Conservation (phyloP, 140 eudicot species). For the Anethum foeniculum region DNA sequence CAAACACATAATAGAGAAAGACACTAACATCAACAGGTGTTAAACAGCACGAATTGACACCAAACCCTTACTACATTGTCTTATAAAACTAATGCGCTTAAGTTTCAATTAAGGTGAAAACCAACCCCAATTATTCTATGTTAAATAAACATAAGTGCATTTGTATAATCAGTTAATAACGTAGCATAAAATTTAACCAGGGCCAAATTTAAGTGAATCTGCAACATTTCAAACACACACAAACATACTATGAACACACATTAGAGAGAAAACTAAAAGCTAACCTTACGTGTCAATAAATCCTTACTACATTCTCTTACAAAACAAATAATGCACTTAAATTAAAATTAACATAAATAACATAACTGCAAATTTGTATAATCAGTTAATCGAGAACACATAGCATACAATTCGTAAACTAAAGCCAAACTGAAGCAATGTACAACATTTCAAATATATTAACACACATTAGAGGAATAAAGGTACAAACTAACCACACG, state of each 20-base stretch:
- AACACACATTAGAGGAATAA: no score
- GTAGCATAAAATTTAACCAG: not conserved
- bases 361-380: not conserved
- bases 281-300: not conserved
- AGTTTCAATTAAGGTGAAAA: not conserved
- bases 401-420: not conserved
- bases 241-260: not conserved
- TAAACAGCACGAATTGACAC: not conserved
- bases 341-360: not conserved
- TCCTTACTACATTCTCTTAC: not conserved
- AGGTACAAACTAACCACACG: not conserved
- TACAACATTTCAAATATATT: no score
- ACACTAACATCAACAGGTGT: not conserved
- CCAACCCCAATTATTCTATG: not conserved
- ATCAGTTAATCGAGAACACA: not conserved
- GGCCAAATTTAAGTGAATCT: not conserved
- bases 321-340: not conserved
- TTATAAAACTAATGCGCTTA: not conserved
- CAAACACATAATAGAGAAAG: not conserved
- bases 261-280: not conserved
- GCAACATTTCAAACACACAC: not conserved
- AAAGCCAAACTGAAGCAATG: not conserved
- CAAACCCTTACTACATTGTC: not conserved
- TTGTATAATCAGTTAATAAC: not conserved
- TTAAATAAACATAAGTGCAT: not conserved